phyloP scores from a whole-genome alignment of 2,329 filamentous ascomycete species.

The Pseudocercospora crystallina region DNA sequence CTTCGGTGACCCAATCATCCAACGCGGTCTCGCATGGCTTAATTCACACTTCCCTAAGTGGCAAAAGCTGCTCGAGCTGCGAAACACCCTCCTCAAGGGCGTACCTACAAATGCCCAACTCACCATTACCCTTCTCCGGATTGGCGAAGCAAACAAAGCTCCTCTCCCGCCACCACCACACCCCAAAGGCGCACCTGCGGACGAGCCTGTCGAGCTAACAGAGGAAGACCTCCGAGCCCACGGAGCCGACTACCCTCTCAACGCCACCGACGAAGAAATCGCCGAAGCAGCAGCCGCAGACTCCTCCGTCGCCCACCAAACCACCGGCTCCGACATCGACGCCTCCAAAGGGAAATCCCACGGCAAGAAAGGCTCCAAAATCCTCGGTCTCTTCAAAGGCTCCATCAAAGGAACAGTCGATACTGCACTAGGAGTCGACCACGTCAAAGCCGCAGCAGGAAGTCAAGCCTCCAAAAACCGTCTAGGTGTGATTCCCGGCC shows the following conservation, averaged over 20 bases:
- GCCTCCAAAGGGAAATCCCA: constrained; percentile 50
- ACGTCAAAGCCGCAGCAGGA: constrained; percentile 63
- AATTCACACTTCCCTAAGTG: constrained; percentile 67
- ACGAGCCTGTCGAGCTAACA: constrained; percentile 51
- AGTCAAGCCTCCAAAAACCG: constrained; percentile 66
- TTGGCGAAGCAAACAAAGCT: constrained; percentile 77
- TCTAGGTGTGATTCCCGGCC: constrained; percentile 63
- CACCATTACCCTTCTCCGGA: constrained; percentile 74
- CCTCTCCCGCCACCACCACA: constrained; percentile 66
- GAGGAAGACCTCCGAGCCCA: constrained; percentile 53
- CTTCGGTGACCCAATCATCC: constrained; percentile 75
- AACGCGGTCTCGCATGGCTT: constrained; percentile 57
- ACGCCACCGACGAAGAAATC: constrained; percentile 66
- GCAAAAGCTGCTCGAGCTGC: constrained; percentile 71
- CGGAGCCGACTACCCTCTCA: constrained; percentile 57
- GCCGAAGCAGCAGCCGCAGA: constrained; percentile 55
- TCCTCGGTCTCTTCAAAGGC: constrained; percentile 67
- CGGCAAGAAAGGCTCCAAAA: constrained; percentile 48
- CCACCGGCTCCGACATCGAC: constrained; percentile 55
- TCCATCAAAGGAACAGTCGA: constrained; percentile 71
- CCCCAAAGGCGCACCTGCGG: constrained; percentile 44
- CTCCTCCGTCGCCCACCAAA: constrained; percentile 47
- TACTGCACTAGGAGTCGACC: constrained; percentile 69
- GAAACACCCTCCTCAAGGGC: constrained; percentile 75
- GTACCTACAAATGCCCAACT: constrained; percentile 86